Evolutionary conservation across 768 basidiomycete genomes (phyloP).

Genomic region (Nevesoporus exiguus): DNA sequence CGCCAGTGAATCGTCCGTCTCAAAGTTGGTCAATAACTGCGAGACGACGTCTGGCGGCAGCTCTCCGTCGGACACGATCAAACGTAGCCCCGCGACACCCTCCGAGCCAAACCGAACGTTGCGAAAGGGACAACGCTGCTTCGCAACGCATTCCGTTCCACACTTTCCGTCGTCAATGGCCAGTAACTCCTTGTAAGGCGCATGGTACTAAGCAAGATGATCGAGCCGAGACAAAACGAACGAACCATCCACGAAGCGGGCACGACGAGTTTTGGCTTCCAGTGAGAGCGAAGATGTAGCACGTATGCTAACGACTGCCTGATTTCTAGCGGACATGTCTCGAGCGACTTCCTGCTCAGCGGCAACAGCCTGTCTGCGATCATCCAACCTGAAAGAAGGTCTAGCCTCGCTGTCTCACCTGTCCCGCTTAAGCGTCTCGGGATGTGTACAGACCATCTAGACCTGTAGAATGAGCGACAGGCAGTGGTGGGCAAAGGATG

Average conservation of each 20-base stretch:
- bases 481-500: not conserved
- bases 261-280: conserved; percentile 21
- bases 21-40: conserved; percentile 3
- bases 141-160: not conserved
- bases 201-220: not conserved
- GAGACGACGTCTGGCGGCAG: conserved; percentile 13
- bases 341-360: conserved; percentile 7
- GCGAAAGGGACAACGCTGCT: conserved; percentile 15
- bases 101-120: conserved; percentile 15
- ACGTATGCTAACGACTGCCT: conserved; percentile 20
- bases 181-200: conserved; percentile 8
- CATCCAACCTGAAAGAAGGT: not conserved
- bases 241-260: conserved; percentile 28
- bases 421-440: not conserved
- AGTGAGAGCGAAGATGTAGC: conserved; percentile 21
- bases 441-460: conserved; percentile 2
- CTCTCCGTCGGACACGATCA: not conserved
- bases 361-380: conserved; percentile 10
- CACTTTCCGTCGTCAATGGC: conserved; percentile 2
- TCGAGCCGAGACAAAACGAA: not conserved
- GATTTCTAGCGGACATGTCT: conserved; percentile 16
- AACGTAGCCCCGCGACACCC: not conserved
- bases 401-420: conserved; percentile 3
- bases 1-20: not conserved
- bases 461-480: not conserved